phyloP scores from a whole-genome alignment of 768 basidiomycete genomes.

The Collybia mongolica region DNA sequence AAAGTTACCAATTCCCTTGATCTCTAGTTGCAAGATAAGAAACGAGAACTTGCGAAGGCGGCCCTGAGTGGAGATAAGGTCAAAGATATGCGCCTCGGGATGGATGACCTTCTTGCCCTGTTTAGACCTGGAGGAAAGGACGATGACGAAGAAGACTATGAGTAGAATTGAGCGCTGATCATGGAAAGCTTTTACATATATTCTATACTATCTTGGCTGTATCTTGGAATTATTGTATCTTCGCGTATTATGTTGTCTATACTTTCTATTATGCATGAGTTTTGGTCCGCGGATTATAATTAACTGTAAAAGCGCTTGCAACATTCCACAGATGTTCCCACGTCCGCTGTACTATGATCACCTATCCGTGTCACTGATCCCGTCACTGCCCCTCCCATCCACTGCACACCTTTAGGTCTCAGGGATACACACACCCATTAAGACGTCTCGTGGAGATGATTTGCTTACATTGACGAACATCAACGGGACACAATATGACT shows the following conservation, averaged over 20 bases:
- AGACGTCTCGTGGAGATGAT: constrained; percentile 30
- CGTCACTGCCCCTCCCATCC: constrained; percentile 6
- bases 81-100: constrained; percentile 78
- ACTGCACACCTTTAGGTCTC: not conserved
- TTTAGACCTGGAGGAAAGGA: constrained; percentile 61
- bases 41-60: constrained; percentile 80
- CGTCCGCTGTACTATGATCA: constrained; percentile 13
- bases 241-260: not conserved
- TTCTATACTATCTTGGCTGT: not conserved
- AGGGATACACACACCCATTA: constrained; percentile 5
- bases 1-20: constrained; percentile 2
- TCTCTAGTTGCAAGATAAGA: constrained; percentile 82
- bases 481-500: constrained; percentile 32
- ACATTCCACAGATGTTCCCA: constrained; percentile 17
- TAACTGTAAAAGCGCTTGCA: too few relatives aligned
- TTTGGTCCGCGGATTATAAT: too few relatives aligned
- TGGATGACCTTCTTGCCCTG: constrained; percentile 83
- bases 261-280: too few relatives aligned
- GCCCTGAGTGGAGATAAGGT: constrained; percentile 87
- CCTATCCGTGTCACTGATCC: constrained; percentile 14
- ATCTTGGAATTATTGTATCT: not conserved
- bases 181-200: not conserved
- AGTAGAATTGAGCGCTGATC: constrained; percentile 2
- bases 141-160: constrained; percentile 53
- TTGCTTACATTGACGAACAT: constrained; percentile 20